These are phyloP conservation scores for Fraxinus paxiana DNA, from an alignment of 305 asterid genomes.

Conservation along the genomic window DNA sequence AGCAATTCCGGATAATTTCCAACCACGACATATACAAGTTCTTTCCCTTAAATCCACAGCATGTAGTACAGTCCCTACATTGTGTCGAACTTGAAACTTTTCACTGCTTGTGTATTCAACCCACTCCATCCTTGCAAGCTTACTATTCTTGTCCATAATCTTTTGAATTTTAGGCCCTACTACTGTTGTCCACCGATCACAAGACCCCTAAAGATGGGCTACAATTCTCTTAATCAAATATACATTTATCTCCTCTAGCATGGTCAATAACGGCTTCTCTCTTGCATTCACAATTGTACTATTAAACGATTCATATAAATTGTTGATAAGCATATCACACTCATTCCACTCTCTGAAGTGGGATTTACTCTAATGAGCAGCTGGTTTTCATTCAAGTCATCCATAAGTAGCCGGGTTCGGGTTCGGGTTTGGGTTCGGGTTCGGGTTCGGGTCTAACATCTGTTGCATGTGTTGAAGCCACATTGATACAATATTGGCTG, in stretches of 20 bases:
- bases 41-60: neutral
- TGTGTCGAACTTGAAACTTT: neutral
- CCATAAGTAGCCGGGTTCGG: neutral
- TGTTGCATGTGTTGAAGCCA: no score
- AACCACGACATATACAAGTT: neutral
- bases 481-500: no score
- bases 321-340: neutral
- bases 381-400: neutral
- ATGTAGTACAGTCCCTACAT: neutral
- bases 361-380: neutral
- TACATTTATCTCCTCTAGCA: neutral
- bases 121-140: neutral
- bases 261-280: neutral
- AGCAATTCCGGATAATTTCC: neutral
- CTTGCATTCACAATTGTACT: neutral
- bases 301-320: neutral
- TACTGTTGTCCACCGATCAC: no score
- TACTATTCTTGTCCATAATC: neutral
- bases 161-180: neutral
- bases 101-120: neutral
- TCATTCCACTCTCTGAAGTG: no score
- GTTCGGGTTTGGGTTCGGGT: neutral
- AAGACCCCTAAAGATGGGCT: neutral
- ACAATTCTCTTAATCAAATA: no score
- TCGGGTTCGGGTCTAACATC: neutral